Evolutionary conservation across 1,139 yeast genomes (phyloP), one percentile per base, ranked within the genome.

Genomic region (Blastobotrys persicus): DNA sequence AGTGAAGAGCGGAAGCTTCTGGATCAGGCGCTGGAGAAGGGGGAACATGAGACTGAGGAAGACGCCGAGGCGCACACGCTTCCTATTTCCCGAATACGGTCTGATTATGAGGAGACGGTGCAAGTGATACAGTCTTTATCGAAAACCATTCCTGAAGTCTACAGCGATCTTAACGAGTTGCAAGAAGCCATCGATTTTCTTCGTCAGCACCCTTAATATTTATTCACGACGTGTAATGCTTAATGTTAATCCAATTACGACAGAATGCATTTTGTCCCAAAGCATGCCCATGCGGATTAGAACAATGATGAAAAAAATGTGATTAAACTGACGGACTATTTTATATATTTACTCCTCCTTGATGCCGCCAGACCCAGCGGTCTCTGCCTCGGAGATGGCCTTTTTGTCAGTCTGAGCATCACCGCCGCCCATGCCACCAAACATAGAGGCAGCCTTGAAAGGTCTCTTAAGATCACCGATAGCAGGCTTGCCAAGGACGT

Each of bases 391-490:
- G 64, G 85, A 92, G 61, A 91, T 83, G 41, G 95, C 74, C 63
- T 85, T 85, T 77, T 88, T 88, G 72, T 88, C 96, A 57, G 95
- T 85, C 74, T 81, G 81, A 62, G 79, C 73, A 53, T 73, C 77
- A 54, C 74, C 77, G 53, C 80, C 82, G 57, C 82, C 81, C 59
- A 83, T 78, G 51, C 85, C 78, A 63, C 89, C 82, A 64, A 92
- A 80, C 72, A 92, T 73, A 45, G 92, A 85, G 49, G 92, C 82
- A 53, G 88, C 79, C 78, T 88, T 88, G 83, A 94, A 92, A 41
- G 99, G 99, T 77, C 99, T 86, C 81, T 89, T 88, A 72, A 89
- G 81, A 64, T 88, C 96, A 60, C 98, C 98, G 49, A 80, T 63
- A 38, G 98, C 95, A 41, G 94, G 81, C 63, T 79, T 74, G 60